Conservation (phyloP, 768 basidiomycete species). For the Mycena rosella region DNA sequence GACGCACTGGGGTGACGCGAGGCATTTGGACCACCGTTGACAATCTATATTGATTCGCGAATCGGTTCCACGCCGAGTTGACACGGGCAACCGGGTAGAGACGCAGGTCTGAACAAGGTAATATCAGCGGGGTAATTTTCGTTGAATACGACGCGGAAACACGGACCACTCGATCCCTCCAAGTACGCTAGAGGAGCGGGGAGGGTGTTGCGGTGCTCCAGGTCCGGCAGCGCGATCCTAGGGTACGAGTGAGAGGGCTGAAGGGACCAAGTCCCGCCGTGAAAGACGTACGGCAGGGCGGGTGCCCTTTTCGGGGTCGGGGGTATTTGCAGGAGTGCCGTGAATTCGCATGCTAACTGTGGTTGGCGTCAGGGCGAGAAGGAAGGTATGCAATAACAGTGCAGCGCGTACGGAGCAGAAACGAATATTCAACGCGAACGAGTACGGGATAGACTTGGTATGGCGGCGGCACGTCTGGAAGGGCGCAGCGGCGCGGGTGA, state of each 20-base stretch:
- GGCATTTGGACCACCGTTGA: not conserved
- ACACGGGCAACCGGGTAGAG: not conserved
- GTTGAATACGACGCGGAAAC: not conserved
- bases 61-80: not conserved
- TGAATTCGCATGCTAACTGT: not conserved
- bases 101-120: not conserved
- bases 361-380: not conserved
- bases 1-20: not conserved
- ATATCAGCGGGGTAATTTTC: not conserved
- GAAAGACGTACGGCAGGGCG: not conserved
- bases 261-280: not conserved
- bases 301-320: not conserved
- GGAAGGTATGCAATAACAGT: no score
- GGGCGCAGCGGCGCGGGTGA: no score
- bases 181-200: not conserved
- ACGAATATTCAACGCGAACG: not conserved
- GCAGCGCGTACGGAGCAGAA: not conserved
- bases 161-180: not conserved
- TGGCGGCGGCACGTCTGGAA: not conserved
- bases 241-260: not conserved
- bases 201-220: not conserved
- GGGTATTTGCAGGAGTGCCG: not conserved
- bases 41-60: not conserved
- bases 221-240: not conserved
- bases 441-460: not conserved